Conservation (phyloP, 768 basidiomycete species). For the Xanthoconium stramineum region DNA sequence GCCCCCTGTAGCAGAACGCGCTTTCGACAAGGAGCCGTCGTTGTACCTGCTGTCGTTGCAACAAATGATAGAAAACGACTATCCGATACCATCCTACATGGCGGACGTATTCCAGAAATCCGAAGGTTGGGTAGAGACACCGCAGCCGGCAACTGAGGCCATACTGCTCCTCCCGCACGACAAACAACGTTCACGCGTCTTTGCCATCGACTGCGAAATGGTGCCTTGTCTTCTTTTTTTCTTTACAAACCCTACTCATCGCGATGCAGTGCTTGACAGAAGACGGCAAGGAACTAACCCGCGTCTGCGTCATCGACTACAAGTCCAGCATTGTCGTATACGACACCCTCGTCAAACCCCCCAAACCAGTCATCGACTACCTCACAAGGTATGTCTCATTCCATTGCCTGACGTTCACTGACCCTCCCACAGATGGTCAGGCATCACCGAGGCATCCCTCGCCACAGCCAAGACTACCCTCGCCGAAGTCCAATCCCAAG, state of each 20-base stretch:
- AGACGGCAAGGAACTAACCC: constrained; percentile 85
- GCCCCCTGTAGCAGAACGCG: constrained; percentile 48
- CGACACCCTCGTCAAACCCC: constrained; percentile 87
- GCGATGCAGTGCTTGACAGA: constrained; percentile 73
- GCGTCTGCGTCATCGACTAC: constrained; percentile 83
- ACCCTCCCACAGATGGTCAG: constrained; percentile 68
- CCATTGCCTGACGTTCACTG: not conserved
- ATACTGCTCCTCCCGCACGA: constrained; percentile 30
- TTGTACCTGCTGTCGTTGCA: constrained; percentile 73
- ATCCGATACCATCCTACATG: constrained; percentile 84
- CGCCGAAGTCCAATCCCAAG: constrained; percentile 67
- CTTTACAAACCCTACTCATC: not conserved
- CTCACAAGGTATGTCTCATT: constrained; percentile 66
- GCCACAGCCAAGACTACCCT: constrained; percentile 72
- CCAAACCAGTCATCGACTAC: constrained; percentile 83
- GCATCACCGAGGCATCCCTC: constrained; percentile 79
- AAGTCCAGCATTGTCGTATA: constrained; percentile 69
- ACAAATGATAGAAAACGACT: constrained; percentile 94
- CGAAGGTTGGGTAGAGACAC: constrained; percentile 81
- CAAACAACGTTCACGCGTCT: constrained; percentile 48
- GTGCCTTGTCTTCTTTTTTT: constrained; percentile 41
- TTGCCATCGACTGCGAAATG: constrained; percentile 97
- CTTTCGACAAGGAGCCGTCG: constrained; percentile 59
- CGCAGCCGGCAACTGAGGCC: constrained; percentile 39
- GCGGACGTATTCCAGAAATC: constrained; percentile 64